Evolutionary conservation across 441 rosid genomes (phyloP).

Genomic region (Euphorbia celastroides): DNA sequence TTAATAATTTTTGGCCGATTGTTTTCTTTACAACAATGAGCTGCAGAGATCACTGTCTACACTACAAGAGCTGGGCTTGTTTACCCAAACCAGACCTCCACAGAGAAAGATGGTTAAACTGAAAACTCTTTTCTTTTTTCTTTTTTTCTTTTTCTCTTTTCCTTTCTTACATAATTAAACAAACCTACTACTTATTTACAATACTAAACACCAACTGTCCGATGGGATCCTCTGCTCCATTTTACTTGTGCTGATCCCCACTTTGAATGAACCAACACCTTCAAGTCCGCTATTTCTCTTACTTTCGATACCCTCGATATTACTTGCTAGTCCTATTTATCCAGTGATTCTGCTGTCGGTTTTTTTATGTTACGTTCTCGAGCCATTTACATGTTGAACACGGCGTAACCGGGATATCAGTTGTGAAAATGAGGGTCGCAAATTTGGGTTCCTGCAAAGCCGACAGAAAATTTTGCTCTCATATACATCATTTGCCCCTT

Average conservation of each 20-base stretch:
- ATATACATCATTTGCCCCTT: too few species aligned
- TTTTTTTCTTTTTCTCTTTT: constrained; percentile 5
- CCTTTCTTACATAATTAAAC: constrained; percentile 27
- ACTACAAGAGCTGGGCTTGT: constrained; percentile 40
- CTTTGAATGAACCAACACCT: constrained; percentile 86
- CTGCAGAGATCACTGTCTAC: constrained; percentile 47
- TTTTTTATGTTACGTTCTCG: constrained; percentile 31
- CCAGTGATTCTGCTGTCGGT: constrained; percentile 13
- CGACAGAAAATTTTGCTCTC: background rate
- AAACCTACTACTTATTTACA: constrained; percentile 23
- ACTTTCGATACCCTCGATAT: too few species aligned
- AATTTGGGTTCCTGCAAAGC: constrained; percentile 66
- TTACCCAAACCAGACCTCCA: constrained; percentile 36
- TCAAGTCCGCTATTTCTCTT: constrained; percentile 26
- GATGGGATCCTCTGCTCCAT: constrained; percentile 38
- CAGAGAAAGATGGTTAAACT: constrained; percentile 13
- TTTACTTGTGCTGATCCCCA: constrained; percentile 57
- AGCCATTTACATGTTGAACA: constrained; percentile 46
- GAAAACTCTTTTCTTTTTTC: background rate
- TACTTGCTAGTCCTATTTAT: constrained; percentile 29
- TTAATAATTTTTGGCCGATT: background rate
- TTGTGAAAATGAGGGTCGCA: constrained; percentile 81
- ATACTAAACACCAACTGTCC: constrained; percentile 27
- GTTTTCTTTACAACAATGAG: constrained; percentile 18
- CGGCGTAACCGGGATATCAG: constrained; percentile 57